A percentile compares a stretch with the other conserved stretches of the same genome.
Evolutionary conservation across 2,329 filamentous ascomycete species (phyloP).

Genomic region (Fusarium sp.): DNA sequence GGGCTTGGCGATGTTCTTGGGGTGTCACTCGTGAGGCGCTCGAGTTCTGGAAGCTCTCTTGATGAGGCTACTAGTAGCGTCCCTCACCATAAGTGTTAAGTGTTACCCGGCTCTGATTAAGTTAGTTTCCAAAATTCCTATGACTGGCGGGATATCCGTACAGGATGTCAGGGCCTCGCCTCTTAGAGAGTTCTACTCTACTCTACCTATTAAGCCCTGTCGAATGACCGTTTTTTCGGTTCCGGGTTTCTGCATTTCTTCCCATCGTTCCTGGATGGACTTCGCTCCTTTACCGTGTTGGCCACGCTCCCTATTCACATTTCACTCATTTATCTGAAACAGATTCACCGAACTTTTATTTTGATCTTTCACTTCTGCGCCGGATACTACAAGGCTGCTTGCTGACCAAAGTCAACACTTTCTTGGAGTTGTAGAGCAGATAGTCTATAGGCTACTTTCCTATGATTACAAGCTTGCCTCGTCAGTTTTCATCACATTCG

Average conservation of each 20-base stretch:
- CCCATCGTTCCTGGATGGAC: not conserved
- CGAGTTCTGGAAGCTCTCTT: not conserved
- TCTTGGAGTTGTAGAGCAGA: not conserved
- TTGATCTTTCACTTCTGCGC: not conserved
- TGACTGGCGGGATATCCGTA: constrained; percentile 7
- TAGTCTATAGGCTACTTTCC: not conserved
- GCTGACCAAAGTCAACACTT: not conserved
- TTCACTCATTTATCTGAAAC: constrained; percentile 3
- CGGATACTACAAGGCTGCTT: not conserved
- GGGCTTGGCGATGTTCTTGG: constrained; percentile 20
- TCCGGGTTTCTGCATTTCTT: not conserved
- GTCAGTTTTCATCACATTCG: not conserved
- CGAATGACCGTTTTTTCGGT: not conserved
- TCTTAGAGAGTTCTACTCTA: not conserved
- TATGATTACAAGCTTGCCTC: not conserved
- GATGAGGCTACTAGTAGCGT: not conserved
- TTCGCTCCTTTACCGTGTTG: constrained; percentile 24
- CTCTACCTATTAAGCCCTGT: constrained; percentile 9
- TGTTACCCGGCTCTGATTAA: not conserved
- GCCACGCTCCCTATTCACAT: constrained; percentile 4
- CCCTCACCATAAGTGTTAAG: not conserved
- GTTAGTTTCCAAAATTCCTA: not conserved
- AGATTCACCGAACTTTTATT: not conserved
- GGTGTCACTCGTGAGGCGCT: constrained; percentile 13
- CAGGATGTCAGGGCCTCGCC: constrained; percentile 5